Conservation (phyloP, 371 early-diverging fungal genomes). For the Actinomortierella wolfii region DNA sequence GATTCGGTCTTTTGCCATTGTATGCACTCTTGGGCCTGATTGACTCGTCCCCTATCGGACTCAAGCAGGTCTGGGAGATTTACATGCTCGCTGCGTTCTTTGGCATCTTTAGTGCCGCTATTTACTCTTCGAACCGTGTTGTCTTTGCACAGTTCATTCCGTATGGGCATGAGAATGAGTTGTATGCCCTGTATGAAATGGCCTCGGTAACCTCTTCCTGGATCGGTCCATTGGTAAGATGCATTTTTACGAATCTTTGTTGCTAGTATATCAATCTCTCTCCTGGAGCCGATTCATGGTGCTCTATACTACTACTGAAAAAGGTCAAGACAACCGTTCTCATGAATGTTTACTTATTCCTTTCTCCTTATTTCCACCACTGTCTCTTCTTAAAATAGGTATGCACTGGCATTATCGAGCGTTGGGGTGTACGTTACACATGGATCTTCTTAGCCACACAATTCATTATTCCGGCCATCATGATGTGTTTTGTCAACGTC, state of each 20-base stretch:
- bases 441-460: conserved; percentile 35
- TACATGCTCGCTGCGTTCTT: conserved; percentile 37
- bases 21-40: conserved; percentile 30
- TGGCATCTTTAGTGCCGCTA: conserved; percentile 31
- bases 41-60: conserved; percentile 17
- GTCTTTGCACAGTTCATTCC: conserved; percentile 41
- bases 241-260: too few species aligned
- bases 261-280: too few species aligned
- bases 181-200: conserved; percentile 44
- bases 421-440: conserved; percentile 21
- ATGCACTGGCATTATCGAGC: conserved; percentile 35
- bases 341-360: too few species aligned
- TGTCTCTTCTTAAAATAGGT: too few species aligned
- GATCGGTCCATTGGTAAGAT: too few species aligned
- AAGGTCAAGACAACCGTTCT: too few species aligned
- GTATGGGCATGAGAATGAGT: conserved; percentile 31
- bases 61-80: conserved; percentile 34
- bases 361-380: too few species aligned
- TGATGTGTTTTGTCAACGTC: conserved; percentile 29
- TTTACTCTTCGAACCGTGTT: conserved; percentile 32
- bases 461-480: conserved; percentile 28
- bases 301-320: too few species aligned
- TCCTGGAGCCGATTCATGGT: too few species aligned
- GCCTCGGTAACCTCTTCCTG: conserved; percentile 33
- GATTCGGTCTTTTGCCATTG: conserved; percentile 18